Conservation (phyloP, 1,139 yeast species). For the Hansenula anomala region DNA sequence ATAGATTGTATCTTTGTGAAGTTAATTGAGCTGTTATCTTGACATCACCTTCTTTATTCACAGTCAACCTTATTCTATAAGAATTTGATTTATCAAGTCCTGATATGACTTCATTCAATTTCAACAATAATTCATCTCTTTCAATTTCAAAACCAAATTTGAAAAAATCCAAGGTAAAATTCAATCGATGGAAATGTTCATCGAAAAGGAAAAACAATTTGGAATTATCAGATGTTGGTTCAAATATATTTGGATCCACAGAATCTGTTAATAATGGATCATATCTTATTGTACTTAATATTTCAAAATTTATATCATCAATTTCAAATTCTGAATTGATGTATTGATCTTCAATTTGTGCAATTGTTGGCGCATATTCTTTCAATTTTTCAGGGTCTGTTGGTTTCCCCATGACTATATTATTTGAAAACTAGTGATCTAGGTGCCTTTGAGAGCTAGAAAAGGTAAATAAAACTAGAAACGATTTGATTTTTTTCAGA, state of each 20-base stretch:
- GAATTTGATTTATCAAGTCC: slow-evolving; percentile 28
- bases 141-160: slow-evolving; percentile 41
- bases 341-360: slow-evolving; percentile 1
- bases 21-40: slow-evolving; percentile 44
- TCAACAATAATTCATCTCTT: slow-evolving; percentile 35
- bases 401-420: not conserved
- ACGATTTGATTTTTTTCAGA: too few relatives aligned
- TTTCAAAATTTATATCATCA: slow-evolving; percentile 37
- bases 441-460: too few relatives aligned
- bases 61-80: slow-evolving; percentile 56
- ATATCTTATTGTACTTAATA: slow-evolving; percentile 67
- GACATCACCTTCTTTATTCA: slow-evolving; percentile 44
- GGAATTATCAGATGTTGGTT: slow-evolving; percentile 24
- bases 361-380: not conserved
- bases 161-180: slow-evolving; percentile 52
- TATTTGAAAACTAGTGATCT: too few relatives aligned
- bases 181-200: slow-evolving; percentile 59
- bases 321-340: slow-evolving; percentile 2
- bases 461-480: too few relatives aligned
- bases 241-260: slow-evolving; percentile 5
- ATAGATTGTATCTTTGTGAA: slow-evolving; percentile 35
- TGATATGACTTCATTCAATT: slow-evolving; percentile 40
- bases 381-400: not conserved
- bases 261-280: slow-evolving; percentile 42
- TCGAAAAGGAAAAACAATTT: slow-evolving; percentile 54